phyloP scores from a whole-genome alignment of 1,139 yeast genomes.

The Yamadazyma conglobata region DNA sequence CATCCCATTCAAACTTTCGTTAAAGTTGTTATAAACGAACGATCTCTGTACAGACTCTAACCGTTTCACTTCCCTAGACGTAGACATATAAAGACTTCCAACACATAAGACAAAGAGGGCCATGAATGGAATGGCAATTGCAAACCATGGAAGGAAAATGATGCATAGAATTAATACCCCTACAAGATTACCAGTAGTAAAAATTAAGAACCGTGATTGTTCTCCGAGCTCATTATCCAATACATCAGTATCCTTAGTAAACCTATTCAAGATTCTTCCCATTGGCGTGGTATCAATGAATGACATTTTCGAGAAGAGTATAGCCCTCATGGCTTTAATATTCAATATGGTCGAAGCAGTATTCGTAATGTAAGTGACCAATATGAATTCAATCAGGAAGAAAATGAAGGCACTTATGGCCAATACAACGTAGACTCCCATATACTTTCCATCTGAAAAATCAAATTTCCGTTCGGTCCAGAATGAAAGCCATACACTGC shows the following conservation, averaged over 20 bases:
- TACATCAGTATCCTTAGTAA: conserved; percentile 81
- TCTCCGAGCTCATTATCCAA: conserved; percentile 74
- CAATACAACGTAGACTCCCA: conserved; percentile 67
- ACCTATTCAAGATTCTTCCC: conserved; percentile 58
- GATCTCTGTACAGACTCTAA: conserved; percentile 77
- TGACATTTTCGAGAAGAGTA: conserved; percentile 60
- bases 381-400: conserved; percentile 41
- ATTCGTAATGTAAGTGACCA: conserved; percentile 53
- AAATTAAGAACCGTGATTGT: conserved; percentile 46
- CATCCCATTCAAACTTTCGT: conserved; percentile 73
- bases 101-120: conserved; percentile 30
- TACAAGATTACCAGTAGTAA: conserved; percentile 49
- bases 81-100: conserved; percentile 57
- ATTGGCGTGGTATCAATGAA: conserved; percentile 61
- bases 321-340: conserved; percentile 52
- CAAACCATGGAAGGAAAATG: conserved; percentile 66
- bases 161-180: conserved; percentile 70
- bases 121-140: conserved; percentile 44
- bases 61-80: conserved; percentile 74
- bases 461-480: conserved; percentile 67
- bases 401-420: conserved; percentile 39
- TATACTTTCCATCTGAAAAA: conserved; percentile 54
- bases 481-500: conserved; percentile 81
- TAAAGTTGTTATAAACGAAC: conserved; percentile 69
- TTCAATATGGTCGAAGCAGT: conserved; percentile 42